Evolutionary conservation across 805 yeast genomes (phyloP), one percentile per base, ranked within the genome.

Genomic region (Huiozyma naganishii): DNA sequence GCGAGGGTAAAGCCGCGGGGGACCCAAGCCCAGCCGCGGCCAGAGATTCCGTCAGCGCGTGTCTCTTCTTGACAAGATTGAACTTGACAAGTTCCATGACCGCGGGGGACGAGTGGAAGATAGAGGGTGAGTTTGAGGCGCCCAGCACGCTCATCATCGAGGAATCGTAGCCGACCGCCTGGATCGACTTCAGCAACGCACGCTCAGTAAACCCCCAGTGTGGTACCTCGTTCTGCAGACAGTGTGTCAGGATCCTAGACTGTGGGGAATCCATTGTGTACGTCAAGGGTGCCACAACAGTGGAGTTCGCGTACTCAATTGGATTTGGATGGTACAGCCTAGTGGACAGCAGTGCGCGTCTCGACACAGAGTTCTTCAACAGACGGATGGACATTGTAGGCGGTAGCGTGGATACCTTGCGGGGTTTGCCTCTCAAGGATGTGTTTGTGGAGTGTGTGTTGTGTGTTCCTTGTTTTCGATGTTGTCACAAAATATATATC

Each of bases 21-120:
- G 40, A 27, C 9, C 27, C 49, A 50, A 43, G 46, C 62, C 51
- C 13, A 58, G 53, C 1, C 3, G 11, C n/a, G 9, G 32, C 44
- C 27, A 59, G 29, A n/a, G 55, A 52, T 41, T 64, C 51, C 41
- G 68, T 67, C 50, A 80, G 52, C 42, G 64, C 66, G 30, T 60
- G 45, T 52, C 77, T 68, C 51, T 75, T 70, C 60, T 70, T 68
- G 37, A 73, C 70, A 36, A 79, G 56, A 61, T 79, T 76, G 45
- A 76, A 72, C 58, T 70, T 74, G 41, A 79, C 72, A 47, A 83
- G 71, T 42, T 77, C 77, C 52, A 59, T 47, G 2, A 59, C 58
- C 27, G 65, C 62, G 27, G 66, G 59, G 4, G 65, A 57, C 1
- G 59, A 53, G 46, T 60, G 63, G 13, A 60, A 42, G 29, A 60